Conservation (phyloP, 257 asterid genomes). For the Euphrasia confusa region DNA sequence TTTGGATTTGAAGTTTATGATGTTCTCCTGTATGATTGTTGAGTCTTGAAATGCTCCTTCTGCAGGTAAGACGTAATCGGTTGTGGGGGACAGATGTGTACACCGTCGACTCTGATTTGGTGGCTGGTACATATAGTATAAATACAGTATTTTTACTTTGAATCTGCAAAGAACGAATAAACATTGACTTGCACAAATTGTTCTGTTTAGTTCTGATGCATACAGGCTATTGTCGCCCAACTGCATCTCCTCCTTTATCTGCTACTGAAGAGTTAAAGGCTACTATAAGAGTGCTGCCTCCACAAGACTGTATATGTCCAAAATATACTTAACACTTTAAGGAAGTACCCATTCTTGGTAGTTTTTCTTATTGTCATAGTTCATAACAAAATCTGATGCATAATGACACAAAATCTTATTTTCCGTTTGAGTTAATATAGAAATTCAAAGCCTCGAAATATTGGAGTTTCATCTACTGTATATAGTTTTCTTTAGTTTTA, state of each 20-base stretch:
- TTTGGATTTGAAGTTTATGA: constrained; percentile 4
- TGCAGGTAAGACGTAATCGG: constrained; percentile 94
- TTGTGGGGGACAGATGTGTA: constrained; percentile 98
- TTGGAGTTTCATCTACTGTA: too few relatives aligned
- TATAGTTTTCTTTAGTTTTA: too few relatives aligned
- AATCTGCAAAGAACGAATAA: neutral
- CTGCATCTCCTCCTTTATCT: constrained; percentile 90
- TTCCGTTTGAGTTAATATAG: neutral
- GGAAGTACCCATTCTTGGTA: too few relatives aligned
- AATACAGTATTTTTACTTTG: constrained; percentile 8
- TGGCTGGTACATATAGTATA: constrained; percentile 61
- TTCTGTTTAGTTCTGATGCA: constrained; percentile 89
- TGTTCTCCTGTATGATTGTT: constrained; percentile 14
- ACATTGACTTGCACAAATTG: constrained; percentile 30
- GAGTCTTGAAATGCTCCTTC: constrained; percentile 24
- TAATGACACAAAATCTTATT: neutral
- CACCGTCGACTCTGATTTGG: constrained; percentile 97
- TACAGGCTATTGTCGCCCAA: constrained; percentile 90
- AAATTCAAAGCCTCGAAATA: too few relatives aligned
- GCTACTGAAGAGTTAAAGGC: constrained; percentile 81
- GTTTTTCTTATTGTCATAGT: too few relatives aligned
- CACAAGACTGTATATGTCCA: constrained; percentile 71
- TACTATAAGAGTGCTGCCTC: constrained; percentile 86
- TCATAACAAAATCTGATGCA: neutral
- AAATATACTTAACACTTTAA: neutral